Evolutionary conservation across 2,329 filamentous ascomycete genomes (phyloP).

Genomic region (Cryphonectria naterciae): DNA sequence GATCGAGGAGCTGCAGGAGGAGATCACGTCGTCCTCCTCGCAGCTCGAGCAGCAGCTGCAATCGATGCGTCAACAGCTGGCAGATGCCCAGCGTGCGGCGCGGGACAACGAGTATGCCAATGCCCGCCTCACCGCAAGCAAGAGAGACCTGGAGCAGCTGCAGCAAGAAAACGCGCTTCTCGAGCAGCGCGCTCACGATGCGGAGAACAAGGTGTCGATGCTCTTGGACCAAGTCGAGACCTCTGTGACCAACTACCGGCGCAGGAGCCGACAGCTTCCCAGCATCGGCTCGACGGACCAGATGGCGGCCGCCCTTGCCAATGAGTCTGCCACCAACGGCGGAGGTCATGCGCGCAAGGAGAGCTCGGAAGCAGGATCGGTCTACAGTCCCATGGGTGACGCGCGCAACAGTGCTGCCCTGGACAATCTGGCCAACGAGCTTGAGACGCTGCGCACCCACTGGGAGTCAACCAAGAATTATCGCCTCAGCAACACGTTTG

Average conservation of each 20-base stretch:
- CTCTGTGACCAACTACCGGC: constrained; percentile 92
- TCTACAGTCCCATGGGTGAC: constrained; percentile 61
- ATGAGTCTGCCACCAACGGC: constrained; percentile 43
- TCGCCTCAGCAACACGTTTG: constrained; percentile 84
- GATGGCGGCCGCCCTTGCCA: constrained; percentile 38
- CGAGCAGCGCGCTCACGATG: constrained; percentile 83
- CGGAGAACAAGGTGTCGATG: constrained; percentile 89
- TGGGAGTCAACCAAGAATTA: constrained; percentile 98
- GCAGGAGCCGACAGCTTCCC: constrained; percentile 65
- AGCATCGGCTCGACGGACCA: constrained; percentile 56
- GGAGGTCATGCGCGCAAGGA: constrained; percentile 55
- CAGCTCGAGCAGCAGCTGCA: constrained; percentile 74
- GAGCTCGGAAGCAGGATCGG: constrained; percentile 64
- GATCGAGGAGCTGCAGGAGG: constrained; percentile 70
- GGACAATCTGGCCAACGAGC: constrained; percentile 88
- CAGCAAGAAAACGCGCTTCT: constrained; percentile 81
- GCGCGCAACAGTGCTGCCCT: constrained; percentile 69
- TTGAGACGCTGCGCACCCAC: constrained; percentile 85
- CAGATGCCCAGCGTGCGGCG: constrained; percentile 62
- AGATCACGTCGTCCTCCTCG: constrained; percentile 66
- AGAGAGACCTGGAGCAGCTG: constrained; percentile 76
- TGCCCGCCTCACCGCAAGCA: constrained; percentile 61
- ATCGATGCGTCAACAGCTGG: constrained; percentile 71
- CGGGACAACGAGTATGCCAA: constrained; percentile 57
- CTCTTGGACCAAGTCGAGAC: constrained; percentile 93